Base-by-base conservation (phyloP, 371 early-diverging fungal genomes). In the Catenaria anguillulae region DNA sequence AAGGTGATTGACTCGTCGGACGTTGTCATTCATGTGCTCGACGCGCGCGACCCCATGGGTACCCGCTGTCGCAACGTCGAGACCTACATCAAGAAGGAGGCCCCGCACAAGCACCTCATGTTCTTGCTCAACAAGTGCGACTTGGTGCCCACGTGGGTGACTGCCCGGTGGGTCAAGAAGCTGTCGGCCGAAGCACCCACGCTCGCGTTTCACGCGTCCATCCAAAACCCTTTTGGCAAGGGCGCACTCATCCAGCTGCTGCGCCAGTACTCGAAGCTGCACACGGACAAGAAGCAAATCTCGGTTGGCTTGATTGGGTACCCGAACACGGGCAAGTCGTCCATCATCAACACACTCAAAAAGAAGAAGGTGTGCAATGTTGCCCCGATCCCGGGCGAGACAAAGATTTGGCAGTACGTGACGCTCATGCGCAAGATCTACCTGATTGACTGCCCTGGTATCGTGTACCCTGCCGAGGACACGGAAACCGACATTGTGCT, bases 91-190 rank as follows among this genome's bases (percentile, higher is more conserved):
- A 89, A 90, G 71, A 90, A 91, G 65, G 93, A 99, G 71, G 90
- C 89, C 40, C 81, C 84, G 43, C 97, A 98, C 78, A 99, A 99
- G 78, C 97, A 99, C 68, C 66, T 99, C 64, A 84, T 99, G 45
- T 98, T 90, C 75, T 82, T 99, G n/a, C 81, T 99, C 48, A 99
- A 99, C 87, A 99, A 99, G 79, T 94, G 94, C 66, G 99, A 99
- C 80, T 76, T 99, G 62, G 92, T 99, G 2, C 99, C 99, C 31
- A 95, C 97, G 43, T 93, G 94, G 90, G 96, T 95, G n/a, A 97
- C 99, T 24, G 84, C 79, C 63, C 77, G 87, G 67, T 99, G 99
- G 99, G 91, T 99, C 34, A 84, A 84, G 62, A 77, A 78, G 50
- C 80, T 99, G 19, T 92, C 93, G 3, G 82, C 85, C 68, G 90